Conservation (phyloP, 2,329 filamentous ascomycete species). For the Colletotrichum truncatum region DNA sequence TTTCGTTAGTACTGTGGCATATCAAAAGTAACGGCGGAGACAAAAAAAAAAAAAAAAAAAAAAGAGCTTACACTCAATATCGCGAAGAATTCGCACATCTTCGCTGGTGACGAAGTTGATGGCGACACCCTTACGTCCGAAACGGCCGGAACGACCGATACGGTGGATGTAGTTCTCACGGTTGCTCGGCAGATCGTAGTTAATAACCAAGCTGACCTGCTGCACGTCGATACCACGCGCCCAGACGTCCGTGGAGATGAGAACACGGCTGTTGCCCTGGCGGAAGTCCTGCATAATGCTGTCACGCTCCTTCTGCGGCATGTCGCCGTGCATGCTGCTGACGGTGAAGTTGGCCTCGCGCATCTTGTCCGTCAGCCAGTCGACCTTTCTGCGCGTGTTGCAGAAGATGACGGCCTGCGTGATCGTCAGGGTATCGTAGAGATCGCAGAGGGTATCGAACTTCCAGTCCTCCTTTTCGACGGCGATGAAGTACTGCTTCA, state of each 20-base stretch:
- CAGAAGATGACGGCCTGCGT: constrained; percentile 99
- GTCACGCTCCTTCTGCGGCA: constrained; percentile 98
- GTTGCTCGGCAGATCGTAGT: constrained; percentile 97
- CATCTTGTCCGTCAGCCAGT: constrained; percentile 99
- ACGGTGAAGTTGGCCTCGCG: constrained; percentile 98
- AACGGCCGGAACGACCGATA: constrained; percentile 93
- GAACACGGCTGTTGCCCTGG: constrained; percentile 92
- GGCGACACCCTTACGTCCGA: constrained; percentile 97
- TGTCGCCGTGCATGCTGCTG: constrained; percentile 98
- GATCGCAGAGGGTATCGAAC: constrained; percentile 97
- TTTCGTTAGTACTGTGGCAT: constrained; percentile 42
- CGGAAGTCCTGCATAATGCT: constrained; percentile 99
- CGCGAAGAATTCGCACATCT: constrained; percentile 94
- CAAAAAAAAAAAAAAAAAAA: too few relatives aligned
- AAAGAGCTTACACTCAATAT: constrained; percentile 94
- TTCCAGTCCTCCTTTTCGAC: constrained; percentile 99
- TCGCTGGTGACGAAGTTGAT: constrained; percentile 99
- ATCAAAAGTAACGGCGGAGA: constrained; percentile 32
- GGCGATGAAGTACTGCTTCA: constrained; percentile 99
- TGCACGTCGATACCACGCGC: constrained; percentile 98
- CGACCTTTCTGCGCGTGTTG: constrained; percentile 98
- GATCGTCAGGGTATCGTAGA: constrained; percentile 98
- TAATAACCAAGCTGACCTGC: constrained; percentile 97
- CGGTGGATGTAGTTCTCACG: constrained; percentile 99
- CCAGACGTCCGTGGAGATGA: constrained; percentile 98